phyloP scores from a whole-genome alignment of 768 basidiomycete genomes.

The Artomyces pyxidatus region DNA sequence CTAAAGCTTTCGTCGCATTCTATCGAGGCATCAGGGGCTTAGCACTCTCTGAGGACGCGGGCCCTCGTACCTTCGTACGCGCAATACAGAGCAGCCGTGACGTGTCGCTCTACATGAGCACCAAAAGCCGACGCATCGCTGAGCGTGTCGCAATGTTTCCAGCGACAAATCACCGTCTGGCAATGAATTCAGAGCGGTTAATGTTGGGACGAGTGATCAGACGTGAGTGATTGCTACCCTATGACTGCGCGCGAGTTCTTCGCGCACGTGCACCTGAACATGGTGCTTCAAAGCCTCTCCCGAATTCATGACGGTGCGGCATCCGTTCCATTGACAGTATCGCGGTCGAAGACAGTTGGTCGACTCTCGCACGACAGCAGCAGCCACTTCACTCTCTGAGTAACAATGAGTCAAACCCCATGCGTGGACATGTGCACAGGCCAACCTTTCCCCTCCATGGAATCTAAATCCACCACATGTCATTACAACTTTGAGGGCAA shows the following conservation, averaged over 20 bases:
- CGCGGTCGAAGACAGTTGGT: neutral
- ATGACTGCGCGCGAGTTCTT: neutral
- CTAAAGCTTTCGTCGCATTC: neutral
- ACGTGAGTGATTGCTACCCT: neutral
- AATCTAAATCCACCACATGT: neutral
- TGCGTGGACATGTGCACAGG: too few species aligned
- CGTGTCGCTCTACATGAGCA: neutral
- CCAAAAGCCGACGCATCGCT: neutral
- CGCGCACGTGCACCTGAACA: neutral
- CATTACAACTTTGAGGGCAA: neutral
- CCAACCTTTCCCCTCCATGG: neutral
- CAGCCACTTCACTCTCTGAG: neutral
- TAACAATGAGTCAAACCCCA: neutral
- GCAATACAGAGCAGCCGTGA: neutral
- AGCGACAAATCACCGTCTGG: neutral
- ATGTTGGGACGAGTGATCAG: too few species aligned
- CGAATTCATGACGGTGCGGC: neutral
- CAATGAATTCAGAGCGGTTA: neutral
- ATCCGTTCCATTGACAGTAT: neutral
- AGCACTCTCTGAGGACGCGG: neutral
- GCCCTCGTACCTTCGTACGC: neutral
- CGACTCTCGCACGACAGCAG: neutral
- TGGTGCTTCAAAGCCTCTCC: neutral
- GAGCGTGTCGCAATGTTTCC: neutral
- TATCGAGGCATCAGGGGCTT: neutral